phyloP scores from a whole-genome alignment of 257 asterid species.

The Gentiana straminea region DNA sequence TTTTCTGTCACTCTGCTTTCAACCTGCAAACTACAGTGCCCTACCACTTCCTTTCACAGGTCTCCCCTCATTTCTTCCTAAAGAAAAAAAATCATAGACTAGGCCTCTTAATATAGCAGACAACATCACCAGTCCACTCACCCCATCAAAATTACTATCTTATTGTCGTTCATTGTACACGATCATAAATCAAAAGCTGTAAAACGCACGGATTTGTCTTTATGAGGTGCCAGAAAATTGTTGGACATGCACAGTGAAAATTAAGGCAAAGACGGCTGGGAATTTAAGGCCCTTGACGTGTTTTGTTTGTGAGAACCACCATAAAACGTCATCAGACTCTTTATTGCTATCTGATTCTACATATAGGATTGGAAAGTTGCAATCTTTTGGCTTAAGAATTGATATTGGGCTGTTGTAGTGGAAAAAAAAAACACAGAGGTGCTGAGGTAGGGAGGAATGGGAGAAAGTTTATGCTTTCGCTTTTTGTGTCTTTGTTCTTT shows the following conservation, averaged over 20 bases:
- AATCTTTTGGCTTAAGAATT: conserved; percentile 25
- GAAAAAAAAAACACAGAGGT: conserved; percentile 25
- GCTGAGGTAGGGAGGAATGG: too few species aligned
- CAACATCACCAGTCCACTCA: too few species aligned
- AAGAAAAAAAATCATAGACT: conserved; percentile 20
- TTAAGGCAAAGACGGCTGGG: conserved; percentile 74
- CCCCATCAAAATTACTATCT: too few species aligned
- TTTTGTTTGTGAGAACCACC: conserved; percentile 7
- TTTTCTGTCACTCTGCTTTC: background rate
- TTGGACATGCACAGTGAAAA: conserved; percentile 29
- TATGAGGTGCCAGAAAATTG: conserved; percentile 13
- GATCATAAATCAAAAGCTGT: too few species aligned
- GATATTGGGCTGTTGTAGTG: conserved; percentile 16
- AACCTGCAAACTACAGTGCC: conserved; percentile 15
- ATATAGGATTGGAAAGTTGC: background rate
- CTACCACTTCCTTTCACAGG: conserved; percentile 20
- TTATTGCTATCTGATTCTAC: background rate
- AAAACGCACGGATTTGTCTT: too few species aligned
- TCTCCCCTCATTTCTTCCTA: conserved; percentile 25
- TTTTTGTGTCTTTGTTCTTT: conserved; percentile 24
- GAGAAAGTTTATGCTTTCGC: conserved; percentile 13
- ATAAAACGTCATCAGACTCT: conserved; percentile 12
- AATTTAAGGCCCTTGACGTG: conserved; percentile 25
- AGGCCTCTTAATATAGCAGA: conserved; percentile 20
- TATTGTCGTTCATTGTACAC: too few species aligned